Evolutionary conservation across 2,329 filamentous ascomycete species (phyloP).

Genomic region (Fusarium multiceps): DNA sequence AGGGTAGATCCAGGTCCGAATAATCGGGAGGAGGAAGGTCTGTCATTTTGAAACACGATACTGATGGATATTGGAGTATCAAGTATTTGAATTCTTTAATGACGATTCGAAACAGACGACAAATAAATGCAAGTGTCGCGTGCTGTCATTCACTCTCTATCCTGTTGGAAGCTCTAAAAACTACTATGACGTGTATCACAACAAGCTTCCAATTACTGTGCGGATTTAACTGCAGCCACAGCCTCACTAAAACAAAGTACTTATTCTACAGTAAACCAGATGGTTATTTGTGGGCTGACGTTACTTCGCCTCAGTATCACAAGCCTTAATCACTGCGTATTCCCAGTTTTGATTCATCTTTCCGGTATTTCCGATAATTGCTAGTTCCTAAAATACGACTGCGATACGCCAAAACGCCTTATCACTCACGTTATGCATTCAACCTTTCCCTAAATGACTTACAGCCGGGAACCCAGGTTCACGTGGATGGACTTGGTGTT

Average conservation of each 20-base stretch:
- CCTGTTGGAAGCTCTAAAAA: conserved; percentile 1
- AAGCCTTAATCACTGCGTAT: conserved; percentile 1
- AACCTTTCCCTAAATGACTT: neutral
- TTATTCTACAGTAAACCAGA: neutral
- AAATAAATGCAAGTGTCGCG: conserved; percentile 20
- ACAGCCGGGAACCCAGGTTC: conserved; percentile 44
- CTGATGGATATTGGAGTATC: neutral
- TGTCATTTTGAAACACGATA: conserved; percentile 13
- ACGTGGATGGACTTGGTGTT: conserved; percentile 44
- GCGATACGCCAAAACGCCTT: conserved; percentile 33
- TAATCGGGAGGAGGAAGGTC: conserved; percentile 27
- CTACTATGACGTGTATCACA: conserved; percentile 31
- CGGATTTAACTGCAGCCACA: conserved; percentile 4
- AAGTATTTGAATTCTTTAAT: neutral
- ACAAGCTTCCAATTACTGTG: conserved; percentile 6
- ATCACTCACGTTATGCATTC: neutral
- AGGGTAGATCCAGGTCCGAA: conserved; percentile 32
- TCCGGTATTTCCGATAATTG: conserved; percentile 20
- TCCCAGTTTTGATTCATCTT: neutral
- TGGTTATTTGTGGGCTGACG: neutral
- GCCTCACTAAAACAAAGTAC: neutral
- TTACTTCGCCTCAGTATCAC: conserved; percentile 14
- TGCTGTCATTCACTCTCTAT: conserved; percentile 19
- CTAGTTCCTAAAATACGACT: conserved; percentile 15
- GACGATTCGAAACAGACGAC: neutral